Evolutionary conservation across 108 stramenopile genomes (phyloP), one percentile per base, ranked within the genome.

Genomic region (Fragilaria crotonensis): DNA sequence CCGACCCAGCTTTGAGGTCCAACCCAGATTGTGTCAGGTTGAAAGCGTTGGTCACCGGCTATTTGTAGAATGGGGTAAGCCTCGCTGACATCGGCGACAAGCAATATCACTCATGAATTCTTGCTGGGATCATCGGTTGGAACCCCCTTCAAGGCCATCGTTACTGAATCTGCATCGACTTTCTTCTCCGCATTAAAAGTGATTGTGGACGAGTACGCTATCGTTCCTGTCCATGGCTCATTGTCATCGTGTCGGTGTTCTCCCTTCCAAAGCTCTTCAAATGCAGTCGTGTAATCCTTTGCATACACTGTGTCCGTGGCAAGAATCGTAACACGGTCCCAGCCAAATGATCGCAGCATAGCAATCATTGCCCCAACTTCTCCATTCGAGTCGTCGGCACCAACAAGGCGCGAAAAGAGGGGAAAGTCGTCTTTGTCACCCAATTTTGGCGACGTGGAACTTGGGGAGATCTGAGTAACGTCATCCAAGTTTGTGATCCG

Each of bases 51-150:
- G 25, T 64, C 33, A 2, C 5, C 5, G 11, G 63, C 63, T 5
- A 7, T 36, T n/a, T 64, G 19, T 4, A 64, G 17, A 28, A 64
- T 44, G 7, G 54, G 54, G 27, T 52, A 55, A 31, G 41, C 63
- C 21, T 64, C 32, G 21, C 45, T 27, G 33, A 28, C 26, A n/a
- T 64, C 45, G 19, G 52, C 63, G 20, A 64, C 7, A 20, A 64
- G 32, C 52, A 64, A 17, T 22, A 64, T 33, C 21, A 64, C 52
- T 50, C 32, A 54, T 17, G 54, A 64, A 27, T 55, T 64, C n/a
- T 5, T 64, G 25, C n/a, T 27, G 14, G 63, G 63, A 26, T 55
- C 41, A 27, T 55, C 27, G 19, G n/a, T 14, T 18, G 61, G 52
- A 23, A 50, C 32, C 20, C 33, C 22, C 23, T 25, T 5, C 21